Evolutionary conservation across 2,329 filamentous ascomycete genomes (phyloP).

Genomic region (Verruconis gallopava): DNA sequence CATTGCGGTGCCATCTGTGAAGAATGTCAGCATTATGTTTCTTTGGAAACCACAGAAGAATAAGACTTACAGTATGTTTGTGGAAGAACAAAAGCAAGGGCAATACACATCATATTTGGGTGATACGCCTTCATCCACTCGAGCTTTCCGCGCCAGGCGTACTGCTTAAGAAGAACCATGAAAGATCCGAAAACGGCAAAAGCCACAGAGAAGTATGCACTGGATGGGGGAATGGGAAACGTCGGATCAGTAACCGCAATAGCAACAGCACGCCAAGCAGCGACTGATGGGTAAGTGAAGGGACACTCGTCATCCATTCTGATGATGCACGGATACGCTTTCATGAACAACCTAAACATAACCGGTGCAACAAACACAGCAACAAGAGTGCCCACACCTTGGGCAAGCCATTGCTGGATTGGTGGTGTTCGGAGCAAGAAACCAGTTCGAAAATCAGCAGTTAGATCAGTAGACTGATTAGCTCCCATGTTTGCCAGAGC

Average conservation of each 20-base stretch:
- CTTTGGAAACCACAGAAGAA: too few relatives aligned
- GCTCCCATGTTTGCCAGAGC: conserved; percentile 26
- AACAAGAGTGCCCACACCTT: conserved; percentile 48
- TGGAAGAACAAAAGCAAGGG: conserved; percentile 45
- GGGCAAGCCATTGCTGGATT: conserved; percentile 52
- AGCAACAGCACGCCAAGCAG: conserved; percentile 54
- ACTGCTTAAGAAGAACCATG: conserved; percentile 43
- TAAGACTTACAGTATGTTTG: conserved; percentile 21
- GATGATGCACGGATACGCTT: conserved; percentile 56
- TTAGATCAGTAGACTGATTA: conserved; percentile 40
- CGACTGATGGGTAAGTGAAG: conserved; percentile 50
- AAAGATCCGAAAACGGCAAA: conserved; percentile 39
- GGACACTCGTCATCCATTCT: conserved; percentile 38
- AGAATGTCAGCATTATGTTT: not conserved
- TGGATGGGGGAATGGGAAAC: conserved; percentile 41
- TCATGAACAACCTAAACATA: conserved; percentile 54
- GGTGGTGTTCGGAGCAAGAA: conserved; percentile 54
- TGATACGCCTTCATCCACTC: conserved; percentile 44
- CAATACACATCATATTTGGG: conserved; percentile 51
- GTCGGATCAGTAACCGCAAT: conserved; percentile 45
- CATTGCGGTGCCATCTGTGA: conserved; percentile 46
- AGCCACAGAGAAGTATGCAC: conserved; percentile 45
- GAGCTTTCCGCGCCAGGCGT: conserved; percentile 38
- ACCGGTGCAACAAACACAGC: conserved; percentile 55
- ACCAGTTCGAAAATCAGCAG: conserved; percentile 53